A percentile compares a stretch with the other conserved stretches of the same genome.
These are phyloP conservation scores for Draba incana DNA, from an alignment of 345 rosid genomes.

Conservation along the genomic window DNA sequence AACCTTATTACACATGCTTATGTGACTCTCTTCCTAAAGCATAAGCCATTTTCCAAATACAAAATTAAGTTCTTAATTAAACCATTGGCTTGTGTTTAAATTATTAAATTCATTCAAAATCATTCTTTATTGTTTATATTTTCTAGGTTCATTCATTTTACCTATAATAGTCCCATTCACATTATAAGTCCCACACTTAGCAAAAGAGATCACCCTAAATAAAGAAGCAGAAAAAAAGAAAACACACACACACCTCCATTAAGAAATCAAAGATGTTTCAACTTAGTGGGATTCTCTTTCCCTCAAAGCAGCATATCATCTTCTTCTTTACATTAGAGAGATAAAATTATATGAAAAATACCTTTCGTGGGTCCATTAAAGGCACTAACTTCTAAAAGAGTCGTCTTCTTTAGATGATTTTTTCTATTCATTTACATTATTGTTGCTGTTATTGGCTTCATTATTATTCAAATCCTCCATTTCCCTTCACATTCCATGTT, in stretches of 20 bases:
- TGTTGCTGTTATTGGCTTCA: conserved; percentile 33
- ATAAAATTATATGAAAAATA: conserved; percentile 36
- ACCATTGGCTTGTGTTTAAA: conserved; percentile 5
- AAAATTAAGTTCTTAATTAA: conserved; percentile 25
- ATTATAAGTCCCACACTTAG: conserved; percentile 33
- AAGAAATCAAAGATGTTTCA: conserved; percentile 42
- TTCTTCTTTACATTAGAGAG: conserved; percentile 42
- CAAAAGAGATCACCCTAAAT: conserved; percentile 32
- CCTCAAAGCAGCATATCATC: conserved; percentile 42
- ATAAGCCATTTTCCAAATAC: conserved; percentile 22
- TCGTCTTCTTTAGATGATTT: conserved; percentile 37
- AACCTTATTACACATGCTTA: conserved; percentile 39
- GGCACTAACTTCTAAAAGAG: conserved; percentile 46
- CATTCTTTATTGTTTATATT: not conserved
- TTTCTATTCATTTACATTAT: conserved; percentile 26
- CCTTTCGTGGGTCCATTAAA: conserved; percentile 60
- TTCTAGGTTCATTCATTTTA: conserved; percentile 23
- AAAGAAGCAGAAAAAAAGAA: conserved; percentile 22
- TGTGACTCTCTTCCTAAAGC: conserved; percentile 26
- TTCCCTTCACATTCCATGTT: conserved; percentile 36
- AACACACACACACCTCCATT: conserved; percentile 25
- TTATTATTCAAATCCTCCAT: conserved; percentile 37
- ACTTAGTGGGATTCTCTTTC: conserved; percentile 78
- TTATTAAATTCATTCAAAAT: conserved; percentile 1
- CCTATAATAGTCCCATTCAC: conserved; percentile 25